These are phyloP conservation scores for Arthrobotrys entomopaga DNA, from an alignment of 2,329 filamentous ascomycete genomes.

Conservation along the genomic window DNA sequence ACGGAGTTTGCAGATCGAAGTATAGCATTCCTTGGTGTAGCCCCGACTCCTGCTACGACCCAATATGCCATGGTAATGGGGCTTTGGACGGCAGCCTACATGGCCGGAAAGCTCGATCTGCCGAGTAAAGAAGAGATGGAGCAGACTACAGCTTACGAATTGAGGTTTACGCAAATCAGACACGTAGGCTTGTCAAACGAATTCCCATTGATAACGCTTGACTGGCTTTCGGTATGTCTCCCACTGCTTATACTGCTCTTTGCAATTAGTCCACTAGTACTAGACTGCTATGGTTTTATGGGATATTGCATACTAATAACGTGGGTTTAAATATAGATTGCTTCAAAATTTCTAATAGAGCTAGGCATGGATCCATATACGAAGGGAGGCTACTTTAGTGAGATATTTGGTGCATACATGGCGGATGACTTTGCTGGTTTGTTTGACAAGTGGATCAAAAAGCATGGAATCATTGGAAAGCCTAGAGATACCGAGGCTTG, in stretches of 20 bases:
- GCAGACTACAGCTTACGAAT: conserved; percentile 34
- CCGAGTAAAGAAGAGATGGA: conserved; percentile 51
- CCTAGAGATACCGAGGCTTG: not conserved
- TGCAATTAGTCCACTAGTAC: no score
- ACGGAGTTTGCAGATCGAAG: conserved; percentile 48
- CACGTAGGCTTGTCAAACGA: conserved; percentile 48
- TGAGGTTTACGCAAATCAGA: conserved; percentile 50
- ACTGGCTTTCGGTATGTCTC: conserved; percentile 48
- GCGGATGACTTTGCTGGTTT: conserved; percentile 36
- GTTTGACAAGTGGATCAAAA: conserved; percentile 37
- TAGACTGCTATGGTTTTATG: no score
- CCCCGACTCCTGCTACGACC: conserved; percentile 36
- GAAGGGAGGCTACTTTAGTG: conserved; percentile 44
- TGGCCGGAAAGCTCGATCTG: conserved; percentile 38
- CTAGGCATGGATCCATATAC: conserved; percentile 43
- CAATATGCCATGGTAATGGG: conserved; percentile 34
- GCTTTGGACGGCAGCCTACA: conserved; percentile 40
- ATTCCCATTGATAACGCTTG: conserved; percentile 47
- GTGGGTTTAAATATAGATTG: conserved; percentile 14
- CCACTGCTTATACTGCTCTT: not conserved
- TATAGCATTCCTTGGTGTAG: conserved; percentile 45
- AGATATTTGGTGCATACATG: conserved; percentile 45
- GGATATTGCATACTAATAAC: no score
- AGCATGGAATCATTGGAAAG: conserved; percentile 39
- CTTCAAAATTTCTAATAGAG: conserved; percentile 36